Evolutionary conservation across 768 basidiomycete genomes (phyloP).

Genomic region (Chalciporus pseudorubinellus): DNA sequence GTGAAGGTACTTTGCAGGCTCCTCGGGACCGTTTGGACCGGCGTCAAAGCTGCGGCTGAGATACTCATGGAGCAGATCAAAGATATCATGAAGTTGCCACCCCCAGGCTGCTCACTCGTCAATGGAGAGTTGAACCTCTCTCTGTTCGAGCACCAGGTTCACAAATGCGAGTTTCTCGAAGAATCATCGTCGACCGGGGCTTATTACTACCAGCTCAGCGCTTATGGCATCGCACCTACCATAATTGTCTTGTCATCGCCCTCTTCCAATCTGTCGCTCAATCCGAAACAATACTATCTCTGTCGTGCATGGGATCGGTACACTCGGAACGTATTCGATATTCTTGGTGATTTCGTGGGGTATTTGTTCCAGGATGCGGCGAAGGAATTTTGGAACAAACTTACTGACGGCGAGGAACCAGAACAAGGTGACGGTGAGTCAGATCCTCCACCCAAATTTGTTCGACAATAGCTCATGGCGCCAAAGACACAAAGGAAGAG

Average conservation of each 20-base stretch:
- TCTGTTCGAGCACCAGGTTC: constrained; percentile 21
- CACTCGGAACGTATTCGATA: constrained; percentile 13
- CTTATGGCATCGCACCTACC: constrained; percentile 7
- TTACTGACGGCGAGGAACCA: not conserved
- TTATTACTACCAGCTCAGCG: constrained; percentile 12
- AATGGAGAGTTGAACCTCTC: constrained; percentile 25
- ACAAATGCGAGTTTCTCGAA: constrained; percentile 4
- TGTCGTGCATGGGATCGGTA: constrained; percentile 23
- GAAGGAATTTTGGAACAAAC: not conserved
- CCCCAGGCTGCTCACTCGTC: constrained; percentile 19
- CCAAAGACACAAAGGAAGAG: constrained; percentile 1
- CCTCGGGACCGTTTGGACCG: constrained; percentile 8
- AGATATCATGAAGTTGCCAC: constrained; percentile 6
- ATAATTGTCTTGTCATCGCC: constrained; percentile 8
- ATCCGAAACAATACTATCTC: constrained; percentile 14
- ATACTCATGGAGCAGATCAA: constrained; percentile 1
- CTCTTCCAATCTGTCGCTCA: not conserved
- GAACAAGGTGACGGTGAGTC: not conserved
- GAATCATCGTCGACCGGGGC: not conserved
- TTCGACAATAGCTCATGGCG: not conserved
- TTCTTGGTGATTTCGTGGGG: constrained; percentile 17
- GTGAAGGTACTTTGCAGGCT: constrained; percentile 9
- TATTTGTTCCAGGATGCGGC: constrained; percentile 7
- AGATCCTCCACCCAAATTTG: not conserved
- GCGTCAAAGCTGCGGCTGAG: constrained; percentile 1